Conservation (phyloP, 495 filamentous ascomycete genomes). For the Penicillium longicatenatum region DNA sequence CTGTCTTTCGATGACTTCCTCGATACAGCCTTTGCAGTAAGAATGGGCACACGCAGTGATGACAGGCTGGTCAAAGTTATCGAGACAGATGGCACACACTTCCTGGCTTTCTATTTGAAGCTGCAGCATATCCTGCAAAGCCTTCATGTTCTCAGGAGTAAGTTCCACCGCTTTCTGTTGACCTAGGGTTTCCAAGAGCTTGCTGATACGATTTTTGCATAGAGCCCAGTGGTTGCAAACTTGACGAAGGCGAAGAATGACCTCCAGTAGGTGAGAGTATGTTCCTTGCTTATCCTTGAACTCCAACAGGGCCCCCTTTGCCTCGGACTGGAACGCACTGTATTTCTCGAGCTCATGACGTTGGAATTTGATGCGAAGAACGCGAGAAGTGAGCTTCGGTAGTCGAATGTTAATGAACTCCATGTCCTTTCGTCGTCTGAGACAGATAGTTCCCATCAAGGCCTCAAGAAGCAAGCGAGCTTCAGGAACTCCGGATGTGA, state of each 20-base stretch:
- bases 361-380: conserved; percentile 77
- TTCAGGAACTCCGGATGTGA: conserved; percentile 58
- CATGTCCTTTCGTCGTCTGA: conserved; percentile 89
- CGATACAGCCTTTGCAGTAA: conserved; percentile 76
- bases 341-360: conserved; percentile 80
- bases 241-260: conserved; percentile 82
- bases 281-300: conserved; percentile 54
- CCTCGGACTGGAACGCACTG: conserved; percentile 72
- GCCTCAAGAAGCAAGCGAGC: conserved; percentile 70
- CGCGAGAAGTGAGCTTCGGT: conserved; percentile 75
- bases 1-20: conserved; percentile 75
- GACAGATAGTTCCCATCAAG: conserved; percentile 79
- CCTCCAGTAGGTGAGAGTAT: conserved; percentile 74
- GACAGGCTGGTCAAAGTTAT: conserved; percentile 69
- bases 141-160: conserved; percentile 69
- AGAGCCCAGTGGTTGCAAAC: conserved; percentile 88
- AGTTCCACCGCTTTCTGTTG: conserved; percentile 66
- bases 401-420: conserved; percentile 81
- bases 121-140: conserved; percentile 77
- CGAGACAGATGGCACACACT: conserved; percentile 82
- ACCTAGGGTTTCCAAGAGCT: conserved; percentile 67
- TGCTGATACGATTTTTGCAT: conserved; percentile 70
- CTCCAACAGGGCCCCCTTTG: conserved; percentile 66
- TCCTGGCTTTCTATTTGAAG: conserved; percentile 81
- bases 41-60: conserved; percentile 89